Conservation (phyloP, 176 grass and related monocot species). For the Phoenix dactylifera region DNA sequence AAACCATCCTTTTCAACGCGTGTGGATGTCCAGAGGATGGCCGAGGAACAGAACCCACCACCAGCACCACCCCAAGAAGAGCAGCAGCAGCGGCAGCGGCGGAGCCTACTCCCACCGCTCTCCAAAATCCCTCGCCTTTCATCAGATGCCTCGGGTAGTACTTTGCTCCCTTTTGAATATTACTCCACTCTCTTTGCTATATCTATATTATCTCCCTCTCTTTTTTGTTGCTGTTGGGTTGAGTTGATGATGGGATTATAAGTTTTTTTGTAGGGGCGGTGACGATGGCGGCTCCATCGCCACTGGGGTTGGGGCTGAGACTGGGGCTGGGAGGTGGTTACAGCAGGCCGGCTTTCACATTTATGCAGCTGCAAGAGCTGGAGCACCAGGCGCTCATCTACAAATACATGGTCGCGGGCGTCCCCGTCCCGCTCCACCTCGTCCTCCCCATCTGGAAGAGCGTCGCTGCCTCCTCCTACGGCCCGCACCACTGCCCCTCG, state of each 20-base stretch:
- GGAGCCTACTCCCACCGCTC: conserved; percentile 27
- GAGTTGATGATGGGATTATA: too few relatives aligned
- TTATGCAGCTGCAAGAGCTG: conserved; percentile 98
- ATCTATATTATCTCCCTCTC: too few relatives aligned
- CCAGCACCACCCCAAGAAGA: too few relatives aligned
- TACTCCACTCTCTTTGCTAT: too few relatives aligned
- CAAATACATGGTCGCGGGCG: conserved; percentile 85
- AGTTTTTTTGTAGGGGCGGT: conserved; percentile 26
- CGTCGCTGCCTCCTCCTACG: conserved; percentile 79
- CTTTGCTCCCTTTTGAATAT: too few relatives aligned
- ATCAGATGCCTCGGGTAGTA: conserved; percentile 27
- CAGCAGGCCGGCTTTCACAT: conserved; percentile 51
- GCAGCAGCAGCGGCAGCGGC: neutral
- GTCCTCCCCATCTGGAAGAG: conserved; percentile 98
- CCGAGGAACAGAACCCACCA: too few relatives aligned
- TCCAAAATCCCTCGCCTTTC: conserved; percentile 62
- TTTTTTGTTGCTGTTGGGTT: too few relatives aligned
- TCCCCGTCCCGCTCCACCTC: conserved; percentile 80
- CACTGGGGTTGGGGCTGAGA: conserved; percentile 58
- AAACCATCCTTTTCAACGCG: too few relatives aligned
- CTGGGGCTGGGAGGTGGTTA: conserved; percentile 32
- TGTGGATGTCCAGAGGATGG: too few relatives aligned
- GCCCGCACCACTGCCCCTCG: conserved; percentile 62
- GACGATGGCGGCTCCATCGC: conserved; percentile 56
- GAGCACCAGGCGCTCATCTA: conserved; percentile 99